Base-by-base conservation (phyloP, 2,329 filamentous ascomycete genomes). In the Colletotrichum lentis region DNA sequence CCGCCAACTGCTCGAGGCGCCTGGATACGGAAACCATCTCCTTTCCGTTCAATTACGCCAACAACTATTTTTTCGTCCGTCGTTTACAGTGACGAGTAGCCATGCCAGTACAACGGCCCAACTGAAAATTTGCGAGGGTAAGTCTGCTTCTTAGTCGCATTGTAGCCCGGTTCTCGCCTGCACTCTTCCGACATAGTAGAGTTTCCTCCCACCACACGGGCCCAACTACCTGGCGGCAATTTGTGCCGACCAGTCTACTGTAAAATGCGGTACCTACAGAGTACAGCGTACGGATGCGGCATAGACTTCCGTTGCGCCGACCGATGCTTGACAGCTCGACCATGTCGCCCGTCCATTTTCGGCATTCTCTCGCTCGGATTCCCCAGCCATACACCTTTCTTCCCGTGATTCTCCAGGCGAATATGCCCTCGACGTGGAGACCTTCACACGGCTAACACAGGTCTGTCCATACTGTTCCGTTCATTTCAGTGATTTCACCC, bases 161-260 rank as follows among this genome's bases (percentile, higher is more conserved):
- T 22, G 43, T 22, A 18, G 44, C 14, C 39, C 16, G n/a, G 14
- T 31, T 37, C 16, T 35, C 37, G 41, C 12, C 53, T 20, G 6
- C 22, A 31, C 44, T 35, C 44, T 22, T 52, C 11, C 52, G 24
- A 39, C 37, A 20, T 11, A 24, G 35, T 24, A 18, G 46, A 57
- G 50, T 64, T 57, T 67, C 44, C 44, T 47, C 31, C 52, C 39
- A 49, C 39, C n/a, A 22, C 65, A 53, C 35, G 35, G 43, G 60
- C 65, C 31, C 41, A 55, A 59, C 54, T 41, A 22, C 41, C 61
- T 41, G 39, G 41, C 61, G 61, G 65, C 61, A 68, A 50, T 14
- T 59, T 65, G 55, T 68, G 65, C 61, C 65, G 54, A 65, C 41
- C 49, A n/a, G 54, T 68, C 35, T 43, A 31, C 27, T 31, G 27